Base-by-base conservation (phyloP, 495 filamentous ascomycete species). In the Xylaria palmicola region DNA sequence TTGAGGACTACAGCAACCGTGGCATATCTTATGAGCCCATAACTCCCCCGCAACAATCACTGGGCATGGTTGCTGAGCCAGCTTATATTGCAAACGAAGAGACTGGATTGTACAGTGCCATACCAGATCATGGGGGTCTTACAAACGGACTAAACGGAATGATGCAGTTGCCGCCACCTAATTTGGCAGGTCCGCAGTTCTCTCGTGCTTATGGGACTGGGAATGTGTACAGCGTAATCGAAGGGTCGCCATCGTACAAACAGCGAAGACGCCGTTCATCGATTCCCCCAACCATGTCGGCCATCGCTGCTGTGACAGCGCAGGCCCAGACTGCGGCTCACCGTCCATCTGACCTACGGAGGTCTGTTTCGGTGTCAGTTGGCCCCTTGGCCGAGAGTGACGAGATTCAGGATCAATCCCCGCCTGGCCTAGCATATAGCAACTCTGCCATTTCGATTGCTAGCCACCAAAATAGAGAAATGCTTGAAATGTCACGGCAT, bases 21-120 rank as follows among this genome's bases (percentile, higher is more conserved):
- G 94, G 92, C 27, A 85, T 98, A 61, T 98, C 95, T 4, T 98
- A 90, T 73, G 94, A 98, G 79, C 94, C 94, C 19, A 82, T 98
- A 60, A 98, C 94, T 6, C 94, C 94, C 49, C 94, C 94, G 30
- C 94, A 98, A 64, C 91, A 96, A 72, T 81, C 88, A 43, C 74
- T 93, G 48, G 84, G 84, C 54, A 84, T 94, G 30, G 83, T 88
- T 24, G 80, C 87, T 30, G 95, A 98, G 77, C 92, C 94, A 17
- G 91, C 96, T 5, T 98, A 98, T 75, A 93, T 98, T 73, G 91
- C 92, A 48, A 97, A 97, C 68, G 94, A 98, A 77, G 94, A 97
- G 68, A 96, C 91, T 44, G 92, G 92, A 49, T 81, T 97, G 32
- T 98, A 97, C 81, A 93, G 91, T 13, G 92, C 90, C 20, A 93